Percentiles rank a stretch among this genome's conserved stretches.
Conservation (phyloP, 1,284 basidiomycete species). For the Pseudozyma flocculosa region DNA sequence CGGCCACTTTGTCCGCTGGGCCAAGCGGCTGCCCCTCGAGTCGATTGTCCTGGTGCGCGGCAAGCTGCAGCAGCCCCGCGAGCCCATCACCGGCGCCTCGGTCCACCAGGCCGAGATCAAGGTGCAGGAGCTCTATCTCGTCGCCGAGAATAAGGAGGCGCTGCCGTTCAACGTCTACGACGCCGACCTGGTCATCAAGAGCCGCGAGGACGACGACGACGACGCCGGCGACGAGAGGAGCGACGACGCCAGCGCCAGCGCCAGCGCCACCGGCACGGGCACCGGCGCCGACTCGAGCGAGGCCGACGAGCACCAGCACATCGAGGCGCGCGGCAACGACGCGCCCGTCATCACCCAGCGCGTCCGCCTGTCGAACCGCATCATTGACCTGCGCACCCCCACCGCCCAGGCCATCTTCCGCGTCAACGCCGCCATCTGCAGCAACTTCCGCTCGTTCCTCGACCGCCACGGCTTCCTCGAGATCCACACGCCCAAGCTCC, state of each 20-base stretch:
- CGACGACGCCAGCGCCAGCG: not conserved
- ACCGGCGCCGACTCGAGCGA: not conserved
- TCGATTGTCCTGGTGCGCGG: constrained; percentile 48
- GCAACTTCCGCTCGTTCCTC: constrained; percentile 46
- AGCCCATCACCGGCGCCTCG: constrained; percentile 43
- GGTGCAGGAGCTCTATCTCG: constrained; percentile 43
- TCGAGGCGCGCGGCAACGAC: constrained; percentile 14
- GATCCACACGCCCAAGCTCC: constrained; percentile 55
- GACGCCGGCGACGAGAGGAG: constrained; percentile 1
- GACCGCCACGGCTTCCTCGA: constrained; percentile 43
- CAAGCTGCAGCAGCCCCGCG: constrained; percentile 39
- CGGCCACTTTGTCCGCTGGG: constrained; percentile 52
- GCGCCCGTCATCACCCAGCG: constrained; percentile 40
- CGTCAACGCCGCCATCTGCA: constrained; percentile 49
- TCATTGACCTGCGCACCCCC: constrained; percentile 52
- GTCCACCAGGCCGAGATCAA: constrained; percentile 46
- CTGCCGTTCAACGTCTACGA: constrained; percentile 53
- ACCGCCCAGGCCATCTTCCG: constrained; percentile 51
- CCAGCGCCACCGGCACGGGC: not conserved
- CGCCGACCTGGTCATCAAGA: constrained; percentile 41
- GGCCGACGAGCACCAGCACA: constrained; percentile 25
- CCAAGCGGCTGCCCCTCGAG: constrained; percentile 44
- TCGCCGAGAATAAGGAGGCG: constrained; percentile 34
- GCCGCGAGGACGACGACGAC: constrained; percentile 25
- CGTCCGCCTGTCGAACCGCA: constrained; percentile 48